phyloP scores from a whole-genome alignment of 768 basidiomycete species.

The Leccinum barrowsii region DNA sequence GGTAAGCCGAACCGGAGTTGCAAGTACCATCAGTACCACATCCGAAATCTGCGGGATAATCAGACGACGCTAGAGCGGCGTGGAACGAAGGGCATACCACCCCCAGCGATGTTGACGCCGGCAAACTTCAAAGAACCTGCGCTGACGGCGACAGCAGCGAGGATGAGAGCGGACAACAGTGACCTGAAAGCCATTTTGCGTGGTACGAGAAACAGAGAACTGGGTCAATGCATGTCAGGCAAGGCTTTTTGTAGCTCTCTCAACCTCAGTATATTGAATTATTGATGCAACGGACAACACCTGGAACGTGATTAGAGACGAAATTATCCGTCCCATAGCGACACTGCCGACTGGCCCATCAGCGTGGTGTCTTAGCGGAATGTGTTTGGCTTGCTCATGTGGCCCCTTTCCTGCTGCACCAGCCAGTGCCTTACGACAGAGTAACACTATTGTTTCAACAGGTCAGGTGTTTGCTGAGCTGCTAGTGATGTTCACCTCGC shows the following conservation, averaged over 20 bases:
- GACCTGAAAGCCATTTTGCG: constrained; percentile 17
- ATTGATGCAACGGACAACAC: constrained; percentile 5
- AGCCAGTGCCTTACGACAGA: background rate
- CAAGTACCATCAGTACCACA: constrained; percentile 45
- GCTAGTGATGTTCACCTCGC: background rate
- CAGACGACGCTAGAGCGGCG: background rate
- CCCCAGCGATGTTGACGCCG: constrained; percentile 54
- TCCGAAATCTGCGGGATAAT: constrained; percentile 39
- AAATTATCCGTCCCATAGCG: constrained; percentile 1
- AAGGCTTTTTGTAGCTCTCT: constrained; percentile 10
- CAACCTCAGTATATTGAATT: background rate
- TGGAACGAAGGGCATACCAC: constrained; percentile 26
- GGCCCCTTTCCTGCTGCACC: background rate
- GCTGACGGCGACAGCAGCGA: constrained; percentile 11
- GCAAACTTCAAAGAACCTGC: constrained; percentile 32
- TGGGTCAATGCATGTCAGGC: background rate
- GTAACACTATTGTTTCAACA: too few species aligned
- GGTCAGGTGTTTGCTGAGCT: background rate
- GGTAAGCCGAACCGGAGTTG: constrained; percentile 35
- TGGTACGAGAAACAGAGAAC: background rate
- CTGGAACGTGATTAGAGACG: background rate
- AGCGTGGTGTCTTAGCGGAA: background rate
- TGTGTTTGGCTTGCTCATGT: background rate
- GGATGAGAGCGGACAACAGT: constrained; percentile 10
- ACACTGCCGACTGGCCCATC: background rate